Base-by-base conservation (phyloP, 2,329 filamentous ascomycete genomes). In the Alternaria triticimaculans region DNA sequence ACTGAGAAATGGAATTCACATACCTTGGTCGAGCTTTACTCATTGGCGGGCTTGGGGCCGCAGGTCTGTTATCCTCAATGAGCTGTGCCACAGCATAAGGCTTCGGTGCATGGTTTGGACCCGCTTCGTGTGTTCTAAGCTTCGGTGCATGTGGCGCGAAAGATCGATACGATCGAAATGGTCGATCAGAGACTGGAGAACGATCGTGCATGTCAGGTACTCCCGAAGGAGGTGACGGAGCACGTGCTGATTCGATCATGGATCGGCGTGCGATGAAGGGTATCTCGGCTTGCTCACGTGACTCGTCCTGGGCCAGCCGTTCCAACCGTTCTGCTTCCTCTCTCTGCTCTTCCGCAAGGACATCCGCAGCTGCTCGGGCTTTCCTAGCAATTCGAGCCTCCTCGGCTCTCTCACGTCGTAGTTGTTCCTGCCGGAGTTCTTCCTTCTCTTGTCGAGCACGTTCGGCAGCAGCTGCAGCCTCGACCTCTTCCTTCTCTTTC, bases 41-140 rank as follows among this genome's bases (percentile, higher is more conserved):
- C 25, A 77, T 62, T 46, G 78, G 77, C 59, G 77, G 76, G 58
- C 74, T 76, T 28, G 77, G 77, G 60, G 77, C 76, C 57, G 77
- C 73, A 20, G 77, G 77, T 68, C 76, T 72, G 48, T 65, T 68
- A 23, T 77, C 75, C 60, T 78, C 75, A 20, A 76, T 67, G 30
- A 69, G 60, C 37, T 67, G 68, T n/a, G 62, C 59, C 15, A 70
- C 64, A 55, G 68, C 64, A 49, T 65, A 64, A 23, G 68, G 66
- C 37, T 67, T 67, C 53, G 64, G 48, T 50, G 58, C 60, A 71
- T 59, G 45, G 58, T 59, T 50, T 50, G 59, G 44, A 54, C 45
- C 55, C 60, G 66, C 64, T 65, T 67, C 66, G 37, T 55, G 63
- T 58, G 66, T 58, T 65, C 65, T 65, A 59, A 63, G 60, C 64